phyloP scores from a whole-genome alignment of 441 rosid genomes.

The Iberis amara region DNA sequence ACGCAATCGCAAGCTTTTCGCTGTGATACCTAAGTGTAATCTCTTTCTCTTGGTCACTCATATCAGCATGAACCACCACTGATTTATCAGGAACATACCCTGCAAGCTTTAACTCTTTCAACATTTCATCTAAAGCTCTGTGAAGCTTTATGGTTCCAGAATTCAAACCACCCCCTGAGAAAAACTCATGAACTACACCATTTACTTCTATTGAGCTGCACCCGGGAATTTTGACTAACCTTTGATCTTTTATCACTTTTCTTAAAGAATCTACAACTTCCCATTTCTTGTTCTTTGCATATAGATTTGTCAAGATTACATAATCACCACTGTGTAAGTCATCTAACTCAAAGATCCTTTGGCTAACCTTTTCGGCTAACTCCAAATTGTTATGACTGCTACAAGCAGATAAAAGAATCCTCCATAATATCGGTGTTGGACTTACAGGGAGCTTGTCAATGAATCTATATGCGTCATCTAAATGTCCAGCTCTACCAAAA shows the following conservation, averaged over 20 bases:
- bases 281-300: constrained; percentile 64
- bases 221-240: constrained; percentile 65
- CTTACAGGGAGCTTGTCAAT: constrained; percentile 50
- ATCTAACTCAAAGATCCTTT: constrained; percentile 55
- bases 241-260: constrained; percentile 53
- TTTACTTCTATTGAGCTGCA: constrained; percentile 71
- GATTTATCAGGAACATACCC: constrained; percentile 64
- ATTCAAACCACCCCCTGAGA: constrained; percentile 62
- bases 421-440: constrained; percentile 67
- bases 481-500: constrained; percentile 63
- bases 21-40: constrained; percentile 55
- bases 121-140: constrained; percentile 40
- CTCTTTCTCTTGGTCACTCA: constrained; percentile 47
- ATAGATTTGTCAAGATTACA: constrained; percentile 66
- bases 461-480: constrained; percentile 57
- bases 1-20: constrained; percentile 52
- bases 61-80: constrained; percentile 45
- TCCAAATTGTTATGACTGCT: constrained; percentile 48
- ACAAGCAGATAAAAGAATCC: constrained; percentile 71
- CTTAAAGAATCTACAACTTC: constrained; percentile 53
- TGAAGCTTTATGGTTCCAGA: constrained; percentile 34
- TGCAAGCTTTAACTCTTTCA: constrained; percentile 49
- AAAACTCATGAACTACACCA: constrained; percentile 70
- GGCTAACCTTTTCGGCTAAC: constrained; percentile 49
- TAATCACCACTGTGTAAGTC: constrained; percentile 75